Base-by-base conservation (phyloP, 2,329 filamentous ascomycete genomes). In the Pestalotiopsis sp. region DNA sequence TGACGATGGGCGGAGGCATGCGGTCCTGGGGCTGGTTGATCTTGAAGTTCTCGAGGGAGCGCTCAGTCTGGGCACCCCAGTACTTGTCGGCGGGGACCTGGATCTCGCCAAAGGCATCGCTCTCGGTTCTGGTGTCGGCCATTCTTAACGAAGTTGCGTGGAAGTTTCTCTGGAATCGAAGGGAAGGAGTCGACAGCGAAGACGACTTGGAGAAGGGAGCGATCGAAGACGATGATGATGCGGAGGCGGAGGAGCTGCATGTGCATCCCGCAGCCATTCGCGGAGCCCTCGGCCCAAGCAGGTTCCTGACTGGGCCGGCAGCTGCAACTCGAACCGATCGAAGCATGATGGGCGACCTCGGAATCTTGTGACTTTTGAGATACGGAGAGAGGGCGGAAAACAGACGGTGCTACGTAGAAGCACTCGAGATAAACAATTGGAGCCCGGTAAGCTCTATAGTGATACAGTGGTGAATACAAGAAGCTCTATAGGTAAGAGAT, bases 1-100 rank as follows among this genome's bases (percentile, higher is more conserved):
- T 91, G 77, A 98, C 86, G 75, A 99, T 92, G 59, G 94, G 92
- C 72, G 94, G 91, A 62, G 96, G 96, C 94, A 98, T 98, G 80
- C 96, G 94, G 80, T 99, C 96, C 83, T 97, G 94, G 69, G 96
- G 96, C 87, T 98, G 96, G 85, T 98, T 98, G 89, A 99, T 98
- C 81, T 92, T 92, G 88, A 99, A 99, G 87, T 99, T 99, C 82
- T 92, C 91, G 80, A 98, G 88, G 65, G 95, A 98, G 73, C 95
- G 91, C 88, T 98, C 92, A 66, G 95, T 98, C 87, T 98, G 95
- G 70, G 95, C 95, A 78, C 96, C 96, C 95, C 96, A 99, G 88
- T 99, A 99, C 86, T 92, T 95, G 89, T 97, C 94, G 72, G 88
- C 87, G 56, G 92, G 88, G 74, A 98, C 94, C 85, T 97, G 90